Percentiles rank a stretch among this genome's conserved stretches.
phyloP scores from a whole-genome alignment of 805 yeast genomes.

The Kodamaea laetipori region DNA sequence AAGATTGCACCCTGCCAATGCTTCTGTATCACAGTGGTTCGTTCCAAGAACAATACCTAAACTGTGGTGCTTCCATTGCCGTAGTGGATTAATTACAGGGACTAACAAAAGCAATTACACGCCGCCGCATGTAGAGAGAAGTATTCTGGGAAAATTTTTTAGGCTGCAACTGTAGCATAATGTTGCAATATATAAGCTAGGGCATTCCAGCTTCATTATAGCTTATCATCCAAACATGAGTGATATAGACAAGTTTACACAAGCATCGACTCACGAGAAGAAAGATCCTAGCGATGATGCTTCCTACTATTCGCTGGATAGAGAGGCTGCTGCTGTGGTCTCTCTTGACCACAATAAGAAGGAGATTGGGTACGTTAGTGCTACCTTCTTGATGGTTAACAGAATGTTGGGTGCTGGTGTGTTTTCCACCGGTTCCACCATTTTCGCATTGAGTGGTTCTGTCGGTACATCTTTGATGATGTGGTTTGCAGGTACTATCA shows the following conservation, averaged over 20 bases:
- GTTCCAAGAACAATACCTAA: neutral
- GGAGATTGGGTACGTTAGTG: slow-evolving; percentile 47
- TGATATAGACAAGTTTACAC: slow-evolving; percentile 14
- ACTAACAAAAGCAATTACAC: slow-evolving; percentile 5
- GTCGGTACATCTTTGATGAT: slow-evolving; percentile 70
- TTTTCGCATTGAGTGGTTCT: slow-evolving; percentile 60
- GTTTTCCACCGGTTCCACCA: slow-evolving; percentile 66
- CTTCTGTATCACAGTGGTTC: neutral
- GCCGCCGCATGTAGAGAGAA: neutral
- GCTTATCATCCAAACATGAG: slow-evolving; percentile 11
- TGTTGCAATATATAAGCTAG: slow-evolving; percentile 3
- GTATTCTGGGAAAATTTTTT: slow-evolving; percentile 5
- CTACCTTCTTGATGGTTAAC: slow-evolving; percentile 56
- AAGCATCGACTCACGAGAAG: slow-evolving; percentile 9
- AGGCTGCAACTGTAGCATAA: slow-evolving; percentile 2
- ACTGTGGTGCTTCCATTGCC: slow-evolving; percentile 14
- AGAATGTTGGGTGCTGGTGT: slow-evolving; percentile 78
- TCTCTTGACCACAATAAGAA: slow-evolving; percentile 46
- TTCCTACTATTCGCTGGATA: slow-evolving; percentile 18
- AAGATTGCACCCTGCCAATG: no score
- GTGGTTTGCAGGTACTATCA: slow-evolving; percentile 75
- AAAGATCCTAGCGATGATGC: slow-evolving; percentile 8
- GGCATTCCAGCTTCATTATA: neutral
- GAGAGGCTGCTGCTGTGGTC: slow-evolving; percentile 28
- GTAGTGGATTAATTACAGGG: slow-evolving; percentile 2